Percentiles rank a stretch among this genome's conserved stretches.
Conservation (phyloP, 331 rosid genomes). For the Erythrophleum ivorense region DNA sequence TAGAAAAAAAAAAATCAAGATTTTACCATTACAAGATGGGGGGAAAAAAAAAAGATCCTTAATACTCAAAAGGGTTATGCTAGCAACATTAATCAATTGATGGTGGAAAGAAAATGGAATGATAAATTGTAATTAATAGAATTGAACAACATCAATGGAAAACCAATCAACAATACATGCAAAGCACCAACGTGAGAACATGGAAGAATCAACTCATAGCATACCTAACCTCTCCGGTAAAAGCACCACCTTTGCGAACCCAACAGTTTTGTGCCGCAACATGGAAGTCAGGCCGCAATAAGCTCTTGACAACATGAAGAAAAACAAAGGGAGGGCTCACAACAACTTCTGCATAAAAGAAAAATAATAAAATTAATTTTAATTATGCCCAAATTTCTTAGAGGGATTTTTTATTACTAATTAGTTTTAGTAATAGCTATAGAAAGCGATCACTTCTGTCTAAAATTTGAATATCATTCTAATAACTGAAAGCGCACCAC, state of each 20-base stretch:
- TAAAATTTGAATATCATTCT: background rate
- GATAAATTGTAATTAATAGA: background rate
- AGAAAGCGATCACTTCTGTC: background rate
- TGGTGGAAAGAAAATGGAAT: background rate
- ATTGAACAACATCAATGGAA: background rate
- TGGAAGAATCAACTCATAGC: constrained; percentile 17
- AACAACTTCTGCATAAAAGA: constrained; percentile 71
- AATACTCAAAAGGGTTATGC: background rate
- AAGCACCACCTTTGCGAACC: constrained; percentile 95
- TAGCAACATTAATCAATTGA: constrained; percentile 15
- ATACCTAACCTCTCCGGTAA: constrained; percentile 91
- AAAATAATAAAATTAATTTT: background rate
- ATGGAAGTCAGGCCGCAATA: constrained; percentile 72
- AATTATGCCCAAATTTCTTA: background rate
- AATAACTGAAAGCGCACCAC: background rate
- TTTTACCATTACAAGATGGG: background rate
- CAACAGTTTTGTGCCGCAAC: constrained; percentile 88
- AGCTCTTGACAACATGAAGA: constrained; percentile 67
- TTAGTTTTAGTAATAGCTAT: background rate
- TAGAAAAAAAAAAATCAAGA: background rate
- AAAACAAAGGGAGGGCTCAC: constrained; percentile 94
- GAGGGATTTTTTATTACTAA: background rate
- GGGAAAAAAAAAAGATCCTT: background rate
- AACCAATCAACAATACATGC: background rate
- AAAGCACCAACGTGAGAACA: constrained; percentile 17